phyloP scores from a whole-genome alignment of 257 asterid species.

The Solanum sitiens region DNA sequence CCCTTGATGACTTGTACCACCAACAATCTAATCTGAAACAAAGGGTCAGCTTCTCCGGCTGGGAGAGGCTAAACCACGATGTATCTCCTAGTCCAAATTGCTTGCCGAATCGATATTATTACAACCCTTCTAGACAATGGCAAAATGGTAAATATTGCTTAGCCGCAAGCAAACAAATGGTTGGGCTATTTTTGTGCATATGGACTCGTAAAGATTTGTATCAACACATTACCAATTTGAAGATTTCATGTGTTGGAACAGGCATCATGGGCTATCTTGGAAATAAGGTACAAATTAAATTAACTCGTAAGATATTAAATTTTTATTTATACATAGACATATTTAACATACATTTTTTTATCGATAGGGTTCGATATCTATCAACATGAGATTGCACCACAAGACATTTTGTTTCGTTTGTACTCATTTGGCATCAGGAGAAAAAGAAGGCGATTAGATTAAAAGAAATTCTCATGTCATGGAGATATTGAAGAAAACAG shows the following conservation, averaged over 20 bases:
- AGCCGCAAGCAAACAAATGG: constrained; percentile 87
- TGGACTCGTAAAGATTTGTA: constrained; percentile 55
- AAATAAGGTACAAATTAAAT: constrained; percentile 41
- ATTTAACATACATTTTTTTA: no score
- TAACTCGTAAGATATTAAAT: rapidly evolving
- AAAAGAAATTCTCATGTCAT: constrained; percentile 57
- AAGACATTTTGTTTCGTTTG: constrained; percentile 73
- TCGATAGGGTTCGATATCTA: constrained; percentile 59
- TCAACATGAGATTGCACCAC: constrained; percentile 56
- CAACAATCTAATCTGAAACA: constrained; percentile 6
- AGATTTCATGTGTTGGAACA: constrained; percentile 58
- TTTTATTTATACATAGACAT: no score
- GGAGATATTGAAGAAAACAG: constrained; percentile 56
- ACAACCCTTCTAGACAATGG: neutral
- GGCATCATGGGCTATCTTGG: constrained; percentile 91
- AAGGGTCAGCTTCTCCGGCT: constrained; percentile 42
- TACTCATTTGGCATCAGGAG: constrained; percentile 82
- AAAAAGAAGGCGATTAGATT: constrained; percentile 49
- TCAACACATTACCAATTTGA: constrained; percentile 30
- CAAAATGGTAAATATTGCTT: constrained; percentile 22
- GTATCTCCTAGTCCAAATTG: neutral
- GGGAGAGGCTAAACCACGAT: constrained; percentile 6
- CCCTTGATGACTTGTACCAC: neutral
- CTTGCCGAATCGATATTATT: neutral
- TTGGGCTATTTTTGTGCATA: constrained; percentile 51